These are phyloP conservation scores for Penicillium diatomitis DNA, from an alignment of 495 filamentous ascomycete species.

Conservation along the genomic window DNA sequence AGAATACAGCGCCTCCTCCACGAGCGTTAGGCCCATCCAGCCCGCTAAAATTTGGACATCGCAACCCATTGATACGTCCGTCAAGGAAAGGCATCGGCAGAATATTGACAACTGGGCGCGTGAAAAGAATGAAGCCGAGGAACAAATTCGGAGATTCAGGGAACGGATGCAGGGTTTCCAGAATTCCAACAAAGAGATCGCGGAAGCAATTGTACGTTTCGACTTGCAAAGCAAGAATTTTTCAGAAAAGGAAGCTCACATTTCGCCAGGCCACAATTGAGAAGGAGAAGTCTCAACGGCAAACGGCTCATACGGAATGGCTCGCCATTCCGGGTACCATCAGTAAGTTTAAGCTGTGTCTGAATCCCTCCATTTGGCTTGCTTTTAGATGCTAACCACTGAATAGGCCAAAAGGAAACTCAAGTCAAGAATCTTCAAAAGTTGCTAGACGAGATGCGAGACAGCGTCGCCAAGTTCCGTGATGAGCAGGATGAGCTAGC, in stretches of 20 bases:
- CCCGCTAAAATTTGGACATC: constrained; percentile 63
- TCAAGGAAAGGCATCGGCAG: constrained; percentile 42
- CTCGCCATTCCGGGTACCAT: constrained; percentile 61
- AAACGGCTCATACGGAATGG: constrained; percentile 52
- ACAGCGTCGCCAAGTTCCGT: constrained; percentile 33
- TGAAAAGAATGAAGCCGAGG: constrained; percentile 29
- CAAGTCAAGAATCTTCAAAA: constrained; percentile 34
- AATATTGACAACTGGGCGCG: constrained; percentile 35
- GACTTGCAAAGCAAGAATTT: no score
- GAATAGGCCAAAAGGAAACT: constrained; percentile 43
- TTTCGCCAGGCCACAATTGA: constrained; percentile 32
- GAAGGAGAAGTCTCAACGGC: constrained; percentile 45
- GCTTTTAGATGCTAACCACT: constrained; percentile 8
- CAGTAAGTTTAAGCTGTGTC: constrained; percentile 31
- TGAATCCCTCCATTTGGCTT: not conserved
- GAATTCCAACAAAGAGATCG: constrained; percentile 4
- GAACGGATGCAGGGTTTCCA: constrained; percentile 34
- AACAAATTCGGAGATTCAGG: constrained; percentile 21
- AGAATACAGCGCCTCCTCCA: constrained; percentile 67
- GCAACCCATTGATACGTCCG: constrained; percentile 57
- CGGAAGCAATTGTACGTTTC: constrained; percentile 32
- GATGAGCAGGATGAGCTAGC: constrained; percentile 46
- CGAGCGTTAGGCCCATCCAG: constrained; percentile 44
- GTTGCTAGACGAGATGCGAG: constrained; percentile 32
- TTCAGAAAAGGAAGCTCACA: no score